phyloP scores from a whole-genome alignment of 2,329 filamentous ascomycete genomes.

The Aspergillus sp. region DNA sequence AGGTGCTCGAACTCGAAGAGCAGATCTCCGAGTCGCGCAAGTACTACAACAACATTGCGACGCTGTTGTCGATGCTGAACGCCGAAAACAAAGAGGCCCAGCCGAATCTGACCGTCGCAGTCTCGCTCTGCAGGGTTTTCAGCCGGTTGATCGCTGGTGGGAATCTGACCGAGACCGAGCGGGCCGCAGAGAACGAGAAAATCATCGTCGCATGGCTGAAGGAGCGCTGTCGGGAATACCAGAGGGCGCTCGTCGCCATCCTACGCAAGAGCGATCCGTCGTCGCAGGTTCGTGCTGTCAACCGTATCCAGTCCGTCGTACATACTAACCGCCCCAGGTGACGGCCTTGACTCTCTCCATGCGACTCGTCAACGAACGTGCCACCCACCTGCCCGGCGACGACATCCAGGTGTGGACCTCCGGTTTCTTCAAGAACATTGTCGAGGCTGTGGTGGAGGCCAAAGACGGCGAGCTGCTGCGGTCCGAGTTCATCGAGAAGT shows the following conservation, averaged over 20 bases:
- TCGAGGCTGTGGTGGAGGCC: constrained; percentile 61
- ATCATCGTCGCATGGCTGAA: constrained; percentile 77
- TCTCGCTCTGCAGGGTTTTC: constrained; percentile 84
- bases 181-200: constrained; percentile 68
- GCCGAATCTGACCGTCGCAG: constrained; percentile 65
- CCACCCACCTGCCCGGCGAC: constrained; percentile 58
- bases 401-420: constrained; percentile 69
- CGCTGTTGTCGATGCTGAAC: constrained; percentile 63
- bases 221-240: constrained; percentile 70
- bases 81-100: constrained; percentile 52
- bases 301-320: background rate
- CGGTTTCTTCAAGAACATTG: constrained; percentile 63
- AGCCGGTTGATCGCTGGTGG: constrained; percentile 75
- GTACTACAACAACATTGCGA: constrained; percentile 87
- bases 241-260: constrained; percentile 59
- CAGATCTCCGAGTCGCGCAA: constrained; percentile 82
- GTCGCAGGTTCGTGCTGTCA: constrained; percentile 41
- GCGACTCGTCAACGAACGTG: constrained; percentile 80
- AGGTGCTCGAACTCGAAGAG: constrained; percentile 73
- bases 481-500: constrained; percentile 74
- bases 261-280: constrained; percentile 61
- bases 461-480: constrained; percentile 60
- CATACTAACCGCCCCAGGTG: constrained; percentile 42
- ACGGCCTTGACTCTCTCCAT: constrained; percentile 77
- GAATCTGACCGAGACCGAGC: constrained; percentile 64